These are phyloP conservation scores for Rhizophlyctis rosea DNA, from an alignment of 192 early-diverging fungal genomes.

Conservation along the genomic window DNA sequence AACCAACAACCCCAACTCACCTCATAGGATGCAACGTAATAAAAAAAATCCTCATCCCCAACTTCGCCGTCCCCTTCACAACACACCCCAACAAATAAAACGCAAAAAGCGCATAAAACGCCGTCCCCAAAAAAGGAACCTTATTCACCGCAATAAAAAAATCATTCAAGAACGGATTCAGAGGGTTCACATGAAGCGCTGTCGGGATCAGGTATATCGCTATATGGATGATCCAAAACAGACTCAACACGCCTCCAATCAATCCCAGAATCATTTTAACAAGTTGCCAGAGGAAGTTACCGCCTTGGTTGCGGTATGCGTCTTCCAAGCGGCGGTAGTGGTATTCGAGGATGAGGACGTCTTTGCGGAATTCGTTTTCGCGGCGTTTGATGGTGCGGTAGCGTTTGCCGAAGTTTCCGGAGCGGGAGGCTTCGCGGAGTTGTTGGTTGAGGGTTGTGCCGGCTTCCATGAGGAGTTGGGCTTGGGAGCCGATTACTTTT, in stretches of 20 bases:
- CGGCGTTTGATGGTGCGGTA: conserved; percentile 40
- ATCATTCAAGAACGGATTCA: conserved; percentile 51
- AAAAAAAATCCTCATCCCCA: conserved; percentile 59
- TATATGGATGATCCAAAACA: conserved; percentile 61
- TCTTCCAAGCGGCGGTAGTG: conserved; percentile 56
- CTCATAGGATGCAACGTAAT: conserved; percentile 56
- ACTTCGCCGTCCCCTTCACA: conserved; percentile 51
- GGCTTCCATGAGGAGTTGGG: conserved; percentile 49
- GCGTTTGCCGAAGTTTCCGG: conserved; percentile 28
- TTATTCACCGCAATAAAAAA: conserved; percentile 40
- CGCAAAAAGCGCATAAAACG: conserved; percentile 53
- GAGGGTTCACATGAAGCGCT: conserved; percentile 36
- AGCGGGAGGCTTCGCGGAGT: conserved; percentile 36
- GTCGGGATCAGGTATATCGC: conserved; percentile 49
- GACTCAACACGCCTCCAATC: conserved; percentile 50
- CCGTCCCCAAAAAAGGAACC: conserved; percentile 58
- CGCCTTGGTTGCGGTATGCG: conserved; percentile 49
- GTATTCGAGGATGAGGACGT: conserved; percentile 55
- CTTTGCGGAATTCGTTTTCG: conserved; percentile 58
- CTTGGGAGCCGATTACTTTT: conserved; percentile 48
- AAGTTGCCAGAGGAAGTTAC: conserved; percentile 49
- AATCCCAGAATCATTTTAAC: conserved; percentile 40
- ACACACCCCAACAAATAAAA: conserved; percentile 59
- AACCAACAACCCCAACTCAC: conserved; percentile 27
- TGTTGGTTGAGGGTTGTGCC: conserved; percentile 46